Evolutionary conservation across 192 early-diverging fungal species (phyloP).

Genomic region (Entomortierella lignicola): DNA sequence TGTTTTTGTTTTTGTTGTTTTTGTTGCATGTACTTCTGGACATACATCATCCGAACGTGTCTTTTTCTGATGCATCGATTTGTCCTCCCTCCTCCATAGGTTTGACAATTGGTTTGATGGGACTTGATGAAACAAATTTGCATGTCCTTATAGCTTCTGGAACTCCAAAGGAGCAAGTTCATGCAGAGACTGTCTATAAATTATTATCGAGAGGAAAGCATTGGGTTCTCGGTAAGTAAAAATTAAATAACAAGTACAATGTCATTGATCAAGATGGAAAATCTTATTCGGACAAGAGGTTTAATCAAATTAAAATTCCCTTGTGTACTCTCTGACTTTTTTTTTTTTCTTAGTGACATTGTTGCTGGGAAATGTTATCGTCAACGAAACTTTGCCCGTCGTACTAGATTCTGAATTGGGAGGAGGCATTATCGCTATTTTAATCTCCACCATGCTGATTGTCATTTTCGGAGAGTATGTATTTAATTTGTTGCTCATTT

Average conservation of each 20-base stretch:
- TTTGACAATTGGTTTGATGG: conserved; percentile 77
- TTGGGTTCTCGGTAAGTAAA: conserved; percentile 78
- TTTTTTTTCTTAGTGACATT: conserved; percentile 90
- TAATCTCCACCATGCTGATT: conserved; percentile 89
- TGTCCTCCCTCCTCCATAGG: conserved; percentile 23
- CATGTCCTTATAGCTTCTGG: conserved; percentile 89
- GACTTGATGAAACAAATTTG: conserved; percentile 86
- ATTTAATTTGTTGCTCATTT: background rate
- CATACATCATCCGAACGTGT: background rate
- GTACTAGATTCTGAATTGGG: conserved; percentile 82
- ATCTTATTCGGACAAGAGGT: too few species aligned
- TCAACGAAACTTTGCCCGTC: conserved; percentile 95
- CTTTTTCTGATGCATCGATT: background rate
- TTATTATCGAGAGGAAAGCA: conserved; percentile 71
- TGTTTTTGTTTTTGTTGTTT: conserved; percentile 9
- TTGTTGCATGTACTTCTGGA: background rate
- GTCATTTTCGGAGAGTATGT: conserved; percentile 94
- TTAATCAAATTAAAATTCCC: background rate
- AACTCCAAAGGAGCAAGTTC: conserved; percentile 70
- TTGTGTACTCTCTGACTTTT: background rate
- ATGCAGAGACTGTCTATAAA: conserved; percentile 71
- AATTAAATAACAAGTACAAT: too few species aligned
- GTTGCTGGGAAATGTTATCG: conserved; percentile 92
- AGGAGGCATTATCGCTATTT: conserved; percentile 84
- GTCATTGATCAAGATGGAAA: too few species aligned